Evolutionary conservation across 1,284 basidiomycete species (phyloP), one percentile per base, ranked within the genome.

Genomic region (Flammula alnicola): DNA sequence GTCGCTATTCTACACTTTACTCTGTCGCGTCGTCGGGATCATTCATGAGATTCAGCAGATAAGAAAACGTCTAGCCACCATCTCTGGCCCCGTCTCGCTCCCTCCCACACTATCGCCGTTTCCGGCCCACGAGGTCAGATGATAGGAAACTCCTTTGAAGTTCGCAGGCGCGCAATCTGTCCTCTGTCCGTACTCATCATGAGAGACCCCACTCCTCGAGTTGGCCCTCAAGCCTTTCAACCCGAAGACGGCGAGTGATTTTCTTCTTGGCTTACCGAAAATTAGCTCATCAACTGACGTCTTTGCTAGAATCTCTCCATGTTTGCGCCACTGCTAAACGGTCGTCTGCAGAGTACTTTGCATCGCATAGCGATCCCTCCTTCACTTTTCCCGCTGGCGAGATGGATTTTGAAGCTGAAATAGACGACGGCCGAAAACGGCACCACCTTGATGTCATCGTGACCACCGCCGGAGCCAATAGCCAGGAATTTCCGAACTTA

Each of bases 361-460:
- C n/a, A 16, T 6, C 23, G 23, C 14, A 12, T 16, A 26, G 4
- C 16, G 8, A 5, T 5, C 23, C 14, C 14, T 27, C 37, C 4
- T 14, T 29, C 26, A 11, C 16, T 14, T 19, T 42, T 10, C 27
- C 11, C 11, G 12, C 19, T 26, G 37, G 23, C 40, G 29, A 30
- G 27, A 17, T 43, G 41, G 9, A 20, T 20, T n/a, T 17, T 27
- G 23, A 32, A 16, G 16, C 46, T 27, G 31, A 29, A 20, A 33
- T 12, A 17, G 37, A 37, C 31, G 32, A 22, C 43, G 32, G 33
- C 47, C 36, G 30, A 33, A 32, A 12, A 20, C 16, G 25, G 33
- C 41, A 35, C 42, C 52, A 26, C 23, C n/a, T 42, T 38, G 42
- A 52, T 52, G 36, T 40, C 51, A 41, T 39, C 17, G 47, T 46